Evolutionary conservation across 208 protist species (phyloP), one percentile per base, ranked within the genome.

Genomic region (Naegleria lovaniensis): DNA sequence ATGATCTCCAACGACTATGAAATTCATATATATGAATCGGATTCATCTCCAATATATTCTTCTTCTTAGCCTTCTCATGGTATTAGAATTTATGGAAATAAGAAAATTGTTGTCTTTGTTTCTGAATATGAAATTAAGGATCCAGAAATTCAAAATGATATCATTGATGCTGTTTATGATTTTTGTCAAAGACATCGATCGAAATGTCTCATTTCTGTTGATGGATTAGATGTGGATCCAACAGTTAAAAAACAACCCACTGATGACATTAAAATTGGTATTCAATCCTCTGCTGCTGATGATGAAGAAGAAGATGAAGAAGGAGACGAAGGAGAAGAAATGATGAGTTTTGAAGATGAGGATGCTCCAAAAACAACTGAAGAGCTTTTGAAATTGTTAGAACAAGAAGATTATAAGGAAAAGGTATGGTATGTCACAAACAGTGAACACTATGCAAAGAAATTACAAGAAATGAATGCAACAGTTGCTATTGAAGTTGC

Each of bases 141-240:
- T 52, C 22, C 88, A 90, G 41, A 90, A 59, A 52, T 90, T 51
- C 75, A 83, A 90, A 83, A 90, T 59, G 43, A 48, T 52, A 11
- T 90, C 5, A 39, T 90, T 59, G 75, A 90, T 36, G 88, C 88
- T 19, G 39, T 90, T 90, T 90, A 52, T 59, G 88, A 90, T 51
- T 90, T 90, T 33, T 33, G 39, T 52, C 9, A 29, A 52, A 41
- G 88, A 52, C 88, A 90, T 33, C 40, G 41, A 83, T 55, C n/a
- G 0, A 90, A 59, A 9, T 25, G 9, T 15, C 16, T 90, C 1
- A 51, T 90, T 5, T 85, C 88, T 41, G 36, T 43, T 0, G 41
- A 90, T 52, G 88, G 88, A 59, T 59, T 86, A 33, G 83, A 51
- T 7, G 16, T 33, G 0, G 83, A 86, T 51, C 83, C 83, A 86